These are phyloP conservation scores for Terana coerulea DNA, from an alignment of 768 basidiomycete species.

Conservation along the genomic window DNA sequence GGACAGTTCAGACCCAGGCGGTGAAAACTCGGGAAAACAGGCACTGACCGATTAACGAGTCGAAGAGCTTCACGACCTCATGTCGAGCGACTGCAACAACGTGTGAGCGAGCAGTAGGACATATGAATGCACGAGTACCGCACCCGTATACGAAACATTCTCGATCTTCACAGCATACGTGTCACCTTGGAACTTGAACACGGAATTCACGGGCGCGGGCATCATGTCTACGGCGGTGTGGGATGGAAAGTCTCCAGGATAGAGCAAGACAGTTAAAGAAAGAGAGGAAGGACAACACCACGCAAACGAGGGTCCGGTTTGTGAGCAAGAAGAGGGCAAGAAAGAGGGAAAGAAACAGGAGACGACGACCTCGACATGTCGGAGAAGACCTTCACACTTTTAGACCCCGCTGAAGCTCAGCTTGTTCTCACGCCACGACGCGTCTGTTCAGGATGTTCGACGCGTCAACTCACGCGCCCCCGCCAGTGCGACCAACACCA, in stretches of 20 bases:
- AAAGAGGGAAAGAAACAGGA: background rate
- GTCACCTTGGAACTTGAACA: slow-evolving; percentile 35
- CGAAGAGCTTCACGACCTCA: slow-evolving; percentile 56
- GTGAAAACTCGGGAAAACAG: background rate
- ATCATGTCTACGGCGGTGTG: slow-evolving; percentile 5
- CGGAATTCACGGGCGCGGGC: slow-evolving; percentile 19
- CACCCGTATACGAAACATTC: slow-evolving; percentile 31
- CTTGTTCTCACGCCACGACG: background rate
- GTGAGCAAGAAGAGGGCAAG: background rate
- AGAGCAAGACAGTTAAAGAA: background rate
- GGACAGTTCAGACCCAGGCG: slow-evolving; percentile 2
- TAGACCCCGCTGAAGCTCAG: background rate
- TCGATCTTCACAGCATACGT: slow-evolving; percentile 47
- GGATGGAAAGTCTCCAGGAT: background rate
- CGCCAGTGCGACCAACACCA: no score
- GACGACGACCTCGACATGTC: background rate
- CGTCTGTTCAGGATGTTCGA: no score
- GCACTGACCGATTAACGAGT: slow-evolving; percentile 47
- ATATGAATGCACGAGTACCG: slow-evolving; percentile 8
- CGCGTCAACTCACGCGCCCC: no score
- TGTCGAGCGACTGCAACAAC: slow-evolving; percentile 30
- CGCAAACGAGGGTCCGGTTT: background rate
- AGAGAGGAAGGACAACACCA: background rate
- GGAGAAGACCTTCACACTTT: background rate
- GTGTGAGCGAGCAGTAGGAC: background rate